Percentiles rank a stretch among this genome's conserved stretches.
Conservation (phyloP, 2,329 filamentous ascomycete genomes). For the Penicillium sp. region DNA sequence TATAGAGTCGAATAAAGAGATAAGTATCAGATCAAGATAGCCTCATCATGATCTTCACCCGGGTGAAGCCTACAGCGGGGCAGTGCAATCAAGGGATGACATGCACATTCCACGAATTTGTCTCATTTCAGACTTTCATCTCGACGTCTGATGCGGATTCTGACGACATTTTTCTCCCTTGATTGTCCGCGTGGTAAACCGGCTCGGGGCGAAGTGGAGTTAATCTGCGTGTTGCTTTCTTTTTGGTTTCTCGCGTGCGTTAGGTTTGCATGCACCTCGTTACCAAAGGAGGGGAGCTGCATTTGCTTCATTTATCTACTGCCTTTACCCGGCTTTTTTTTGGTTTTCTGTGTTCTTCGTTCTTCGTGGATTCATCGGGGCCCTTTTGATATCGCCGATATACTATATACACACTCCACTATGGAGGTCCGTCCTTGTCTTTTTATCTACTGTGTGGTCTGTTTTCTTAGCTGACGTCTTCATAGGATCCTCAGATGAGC, state of each 20-base stretch:
- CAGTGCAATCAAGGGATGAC: conserved; percentile 27
- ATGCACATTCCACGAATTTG: conserved; percentile 21
- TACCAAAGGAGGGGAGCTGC: conserved; percentile 2
- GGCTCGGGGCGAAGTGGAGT: conserved; percentile 16
- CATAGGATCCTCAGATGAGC: conserved; percentile 8
- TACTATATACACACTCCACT: neutral
- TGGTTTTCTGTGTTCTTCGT: neutral
- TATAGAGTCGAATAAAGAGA: too few species aligned
- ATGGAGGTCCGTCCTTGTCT: conserved; percentile 11
- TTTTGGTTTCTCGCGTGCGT: conserved; percentile 8
- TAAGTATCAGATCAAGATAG: neutral
- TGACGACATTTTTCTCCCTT: conserved; percentile 10
- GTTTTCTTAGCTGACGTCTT: neutral
- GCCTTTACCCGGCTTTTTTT: conserved; percentile 1
- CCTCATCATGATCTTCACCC: conserved; percentile 5
- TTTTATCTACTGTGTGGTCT: neutral
- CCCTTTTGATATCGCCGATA: neutral
- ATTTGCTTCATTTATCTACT: conserved; percentile 10
- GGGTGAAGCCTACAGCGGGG: conserved; percentile 15
- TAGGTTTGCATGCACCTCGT: conserved; percentile 14
- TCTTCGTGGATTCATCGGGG: neutral
- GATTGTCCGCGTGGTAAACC: conserved; percentile 15
- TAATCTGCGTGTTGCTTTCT: conserved; percentile 7
- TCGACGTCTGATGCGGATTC: neutral
- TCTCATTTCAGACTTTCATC: conserved; percentile 1